phyloP scores from a whole-genome alignment of 2,329 filamentous ascomycete species.

The Fusarium fujikuroi region DNA sequence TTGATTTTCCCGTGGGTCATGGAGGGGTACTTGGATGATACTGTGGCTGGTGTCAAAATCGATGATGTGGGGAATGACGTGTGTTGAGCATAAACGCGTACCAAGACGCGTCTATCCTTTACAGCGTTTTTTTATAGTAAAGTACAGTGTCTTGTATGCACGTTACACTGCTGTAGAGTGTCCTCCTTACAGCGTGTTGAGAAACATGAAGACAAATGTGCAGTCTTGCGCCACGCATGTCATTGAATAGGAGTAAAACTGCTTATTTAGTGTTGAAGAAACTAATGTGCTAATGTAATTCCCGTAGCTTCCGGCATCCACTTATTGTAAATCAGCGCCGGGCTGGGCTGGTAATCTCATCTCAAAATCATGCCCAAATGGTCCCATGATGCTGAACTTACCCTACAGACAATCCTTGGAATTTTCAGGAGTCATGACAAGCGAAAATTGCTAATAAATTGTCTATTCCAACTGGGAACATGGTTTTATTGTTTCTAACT shows the following conservation, averaged over 20 bases:
- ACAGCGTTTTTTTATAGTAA: background rate
- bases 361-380: slow-evolving; percentile 19
- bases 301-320: slow-evolving; percentile 37
- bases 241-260: background rate
- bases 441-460: background rate
- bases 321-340: slow-evolving; percentile 24
- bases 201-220: background rate
- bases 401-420: slow-evolving; percentile 9
- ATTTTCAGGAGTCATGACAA: background rate
- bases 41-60: slow-evolving; percentile 28
- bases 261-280: background rate
- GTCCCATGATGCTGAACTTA: slow-evolving; percentile 14
- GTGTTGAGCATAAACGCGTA: slow-evolving; percentile 32
- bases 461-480: rapidly evolving
- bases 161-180: background rate
- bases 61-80: slow-evolving; percentile 35
- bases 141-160: background rate
- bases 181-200: background rate
- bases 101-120: slow-evolving; percentile 19
- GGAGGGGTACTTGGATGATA: slow-evolving; percentile 29
- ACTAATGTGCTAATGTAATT: background rate
- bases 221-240: slow-evolving; percentile 7
- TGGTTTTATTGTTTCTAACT: rapidly evolving
- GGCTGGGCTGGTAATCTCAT: slow-evolving; percentile 23
- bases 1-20: slow-evolving; percentile 3